Base-by-base conservation (phyloP, 345 rosid species). In the Geranium rotundifolium region DNA sequence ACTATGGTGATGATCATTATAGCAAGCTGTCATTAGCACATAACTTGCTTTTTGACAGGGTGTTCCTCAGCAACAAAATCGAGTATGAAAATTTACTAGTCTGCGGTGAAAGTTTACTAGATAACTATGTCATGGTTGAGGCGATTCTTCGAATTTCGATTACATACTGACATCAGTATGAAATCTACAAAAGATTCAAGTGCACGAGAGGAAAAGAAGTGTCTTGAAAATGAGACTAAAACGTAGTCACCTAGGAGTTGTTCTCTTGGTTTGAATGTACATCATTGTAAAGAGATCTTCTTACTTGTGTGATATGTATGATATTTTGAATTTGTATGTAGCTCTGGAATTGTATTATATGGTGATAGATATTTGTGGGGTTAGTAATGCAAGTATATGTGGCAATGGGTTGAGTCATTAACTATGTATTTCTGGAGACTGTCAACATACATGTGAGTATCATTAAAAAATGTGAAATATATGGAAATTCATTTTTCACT, bases 51-150 rank as follows among this genome's bases (percentile, higher is more conserved):
- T 77, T 80, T 7, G 92, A 86, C 69, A 82, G 65, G 14, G 71
- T 83, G 31, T n/a, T 71, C 52, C 65, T 72, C 7, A 78, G 63
- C 41, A 81, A 66, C 78, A 74, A 80, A 65, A 70, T 73, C 68
- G 81, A 80, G 37, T 63, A 74, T 5, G 84, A 86, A 19, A 61
- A 75, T 64, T 56, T 85, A 65, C 74, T 76, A 6, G 66, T 82
- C 2, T 85, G 90, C 17, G 76, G 77, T 12, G 85, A 77, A 57
- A 74, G 81, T 23, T 29, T 72, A n/a, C n/a, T n/a, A n/a, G n/a
- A n/a, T n/a, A n/a, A n/a, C n/a, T n/a, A n/a, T n/a, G n/a, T n/a
- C n/a, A n/a, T n/a, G n/a, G n/a, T n/a, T n/a, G n/a, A n/a, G n/a
- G 37, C 37, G 7, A 31, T 31, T 31, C 37, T 7, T 2, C 37